Conservation (phyloP, 768 basidiomycete species). For the Auricularia sp. region DNA sequence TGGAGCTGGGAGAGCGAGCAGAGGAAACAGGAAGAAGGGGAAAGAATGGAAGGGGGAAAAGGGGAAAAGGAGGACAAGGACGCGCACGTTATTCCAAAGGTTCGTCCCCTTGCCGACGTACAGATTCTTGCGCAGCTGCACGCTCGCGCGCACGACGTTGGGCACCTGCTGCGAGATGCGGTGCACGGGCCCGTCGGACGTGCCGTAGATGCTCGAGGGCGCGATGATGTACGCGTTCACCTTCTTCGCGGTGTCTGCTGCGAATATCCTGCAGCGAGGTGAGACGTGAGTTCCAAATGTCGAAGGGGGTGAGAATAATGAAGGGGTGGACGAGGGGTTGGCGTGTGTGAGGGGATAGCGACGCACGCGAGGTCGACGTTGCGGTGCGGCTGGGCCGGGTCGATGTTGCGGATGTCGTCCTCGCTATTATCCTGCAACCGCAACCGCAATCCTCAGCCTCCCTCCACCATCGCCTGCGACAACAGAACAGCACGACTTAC, state of each 20-base stretch:
- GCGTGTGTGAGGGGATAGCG: too few species aligned
- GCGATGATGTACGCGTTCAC: slow-evolving; percentile 18
- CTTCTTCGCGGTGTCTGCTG: slow-evolving; percentile 8
- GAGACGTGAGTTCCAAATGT: too few species aligned
- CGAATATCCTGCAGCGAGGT: slow-evolving; percentile 13
- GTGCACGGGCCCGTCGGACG: slow-evolving; percentile 14
- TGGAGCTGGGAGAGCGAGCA: not conserved
- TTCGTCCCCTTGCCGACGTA: slow-evolving; percentile 18
- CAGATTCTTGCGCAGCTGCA: slow-evolving; percentile 13
- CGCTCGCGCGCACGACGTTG: slow-evolving; percentile 8
- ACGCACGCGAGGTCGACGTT: slow-evolving; percentile 18
- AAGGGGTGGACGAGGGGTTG: too few species aligned
- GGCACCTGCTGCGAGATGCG: slow-evolving; percentile 18
- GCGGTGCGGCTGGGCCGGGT: slow-evolving; percentile 14
- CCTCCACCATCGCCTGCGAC: too few species aligned
- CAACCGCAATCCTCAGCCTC: too few species aligned
- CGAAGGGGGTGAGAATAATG: too few species aligned
- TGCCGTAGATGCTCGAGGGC: slow-evolving; percentile 19
- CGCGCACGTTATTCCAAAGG: slow-evolving; percentile 14
- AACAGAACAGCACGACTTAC: slow-evolving; percentile 3
- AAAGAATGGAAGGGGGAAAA: too few species aligned
- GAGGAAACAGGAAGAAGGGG: too few species aligned
- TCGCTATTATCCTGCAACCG: slow-evolving; percentile 14
- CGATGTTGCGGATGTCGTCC: slow-evolving; percentile 17
- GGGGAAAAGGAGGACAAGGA: too few species aligned